A percentile compares a stretch with the other conserved stretches of the same genome.
phyloP scores from a whole-genome alignment of 768 basidiomycete species.

The Xerocomellus dryophilus region DNA sequence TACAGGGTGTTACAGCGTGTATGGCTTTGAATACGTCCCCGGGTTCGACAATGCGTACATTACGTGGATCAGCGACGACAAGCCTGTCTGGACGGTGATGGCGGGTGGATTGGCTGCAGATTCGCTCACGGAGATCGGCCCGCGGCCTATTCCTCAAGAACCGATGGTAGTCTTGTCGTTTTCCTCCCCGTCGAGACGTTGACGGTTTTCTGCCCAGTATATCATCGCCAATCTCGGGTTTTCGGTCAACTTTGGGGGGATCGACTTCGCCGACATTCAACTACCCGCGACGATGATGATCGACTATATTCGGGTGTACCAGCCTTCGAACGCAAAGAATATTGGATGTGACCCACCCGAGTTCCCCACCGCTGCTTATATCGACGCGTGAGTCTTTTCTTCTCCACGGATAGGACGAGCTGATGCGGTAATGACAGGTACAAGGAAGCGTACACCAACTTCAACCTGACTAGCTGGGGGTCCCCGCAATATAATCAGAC shows the following conservation, averaged over 20 bases:
- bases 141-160: slow-evolving; percentile 63
- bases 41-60: slow-evolving; percentile 57
- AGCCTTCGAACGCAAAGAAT: slow-evolving; percentile 45
- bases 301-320: slow-evolving; percentile 83
- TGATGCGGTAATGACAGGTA: slow-evolving; percentile 31
- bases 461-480: slow-evolving; percentile 44
- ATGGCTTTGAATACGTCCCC: slow-evolving; percentile 55
- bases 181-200: background rate
- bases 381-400: slow-evolving; percentile 48
- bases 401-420: background rate
- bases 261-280: slow-evolving; percentile 54
- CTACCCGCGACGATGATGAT: slow-evolving; percentile 64
- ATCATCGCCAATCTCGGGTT: slow-evolving; percentile 72
- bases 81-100: slow-evolving; percentile 55
- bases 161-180: slow-evolving; percentile 49
- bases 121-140: slow-evolving; percentile 46
- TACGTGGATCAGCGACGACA: slow-evolving; percentile 62
- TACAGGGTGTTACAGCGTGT: slow-evolving; percentile 41
- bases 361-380: slow-evolving; percentile 76
- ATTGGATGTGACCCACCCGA: slow-evolving; percentile 67
- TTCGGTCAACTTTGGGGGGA: slow-evolving; percentile 62
- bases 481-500: slow-evolving; percentile 42
- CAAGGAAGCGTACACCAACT: slow-evolving; percentile 43
- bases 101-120: slow-evolving; percentile 50
- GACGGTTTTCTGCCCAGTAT: slow-evolving; percentile 39